Base-by-base conservation (phyloP, 805 yeast genomes). In the Candida pseudoglaebosa region DNA sequence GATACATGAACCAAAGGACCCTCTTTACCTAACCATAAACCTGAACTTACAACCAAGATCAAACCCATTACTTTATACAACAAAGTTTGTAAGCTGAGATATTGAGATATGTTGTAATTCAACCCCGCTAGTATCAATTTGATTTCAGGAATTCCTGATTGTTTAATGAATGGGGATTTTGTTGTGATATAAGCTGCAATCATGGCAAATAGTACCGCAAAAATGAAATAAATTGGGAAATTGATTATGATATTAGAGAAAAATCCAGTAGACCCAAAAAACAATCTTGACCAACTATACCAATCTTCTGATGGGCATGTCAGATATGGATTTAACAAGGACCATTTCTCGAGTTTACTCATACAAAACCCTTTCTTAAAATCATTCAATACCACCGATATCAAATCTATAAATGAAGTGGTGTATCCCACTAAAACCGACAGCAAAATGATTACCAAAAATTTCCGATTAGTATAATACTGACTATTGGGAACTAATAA, bases 1-100 rank as follows among this genome's bases (percentile, higher is more conserved):
- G 91, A 73, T 3, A 87, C 75, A 57, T 88, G 95, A 18, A 85
- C 90, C 39, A 88, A 57, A 0, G 96, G 95, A 1, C 95, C 95
- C 50, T 87, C 96, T 52, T 79, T 80, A 5, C 96, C 95, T 5
- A 84, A 70, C 86, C 91, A 84, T 2, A 87, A 52, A 0, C 95
- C 95, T 1, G 86, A 76, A 16, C 89, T 80, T 4, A 84, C 81
- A 12, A 82, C 81, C 34, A 84, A 60, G 4, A 79, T 63, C 34
- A 86, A 61, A 2, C 89, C 84, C 1, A 67, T 30, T 3, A 75
- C 62, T 53, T 86, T 86, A 38, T 67, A 65, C 2, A 75, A 16
- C n/a, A 86, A 60, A 3, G 84, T 71, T 22, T 59, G 56, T 8
- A 68, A 39, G 5, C 78, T 74, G 37, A 87, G 57, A 46, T 82